These are phyloP conservation scores for Oryza meridionalis DNA, from an alignment of 176 grass and related monocot genomes.

Conservation along the genomic window DNA sequence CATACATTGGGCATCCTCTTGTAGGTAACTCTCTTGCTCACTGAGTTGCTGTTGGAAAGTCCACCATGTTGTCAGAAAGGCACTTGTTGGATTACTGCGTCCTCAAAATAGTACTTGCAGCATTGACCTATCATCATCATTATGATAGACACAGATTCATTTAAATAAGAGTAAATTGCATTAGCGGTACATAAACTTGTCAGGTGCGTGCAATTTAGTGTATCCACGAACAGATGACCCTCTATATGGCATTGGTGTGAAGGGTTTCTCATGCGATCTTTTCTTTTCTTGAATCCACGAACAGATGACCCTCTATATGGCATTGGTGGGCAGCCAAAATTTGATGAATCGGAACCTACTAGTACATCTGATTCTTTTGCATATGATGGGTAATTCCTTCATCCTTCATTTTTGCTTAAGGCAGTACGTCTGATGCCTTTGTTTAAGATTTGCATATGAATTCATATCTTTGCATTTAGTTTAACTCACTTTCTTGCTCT, in stretches of 20 bases:
- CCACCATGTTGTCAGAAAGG: not conserved
- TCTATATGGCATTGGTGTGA: no score
- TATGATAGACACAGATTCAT: slow-evolving; percentile 9
- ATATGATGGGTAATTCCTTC: slow-evolving; percentile 73
- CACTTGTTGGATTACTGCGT: slow-evolving; percentile 9
- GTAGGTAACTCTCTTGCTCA: slow-evolving; percentile 52
- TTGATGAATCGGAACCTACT: slow-evolving; percentile 41
- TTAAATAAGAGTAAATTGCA: not conserved
- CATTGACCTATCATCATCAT: not conserved
- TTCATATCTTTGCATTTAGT: slow-evolving; percentile 9
- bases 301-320: slow-evolving; percentile 91
- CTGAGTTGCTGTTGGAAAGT: not conserved
- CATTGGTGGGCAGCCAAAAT: slow-evolving; percentile 70
- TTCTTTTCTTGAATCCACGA: slow-evolving; percentile 13
- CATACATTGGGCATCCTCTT: slow-evolving; percentile 84
- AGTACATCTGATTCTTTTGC: slow-evolving; percentile 55
- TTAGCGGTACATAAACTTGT: no score
- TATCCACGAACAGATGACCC: no score
- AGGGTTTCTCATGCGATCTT: slow-evolving; percentile 7
- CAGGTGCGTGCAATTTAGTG: no score
- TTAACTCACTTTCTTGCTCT: slow-evolving; percentile 7
- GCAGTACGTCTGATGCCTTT: not conserved
- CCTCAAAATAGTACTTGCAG: slow-evolving; percentile 1
- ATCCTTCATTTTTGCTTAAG: slow-evolving; percentile 19
- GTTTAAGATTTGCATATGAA: not conserved